Conservation (phyloP, 768 basidiomycete genomes). For the Collybia mongolica region DNA sequence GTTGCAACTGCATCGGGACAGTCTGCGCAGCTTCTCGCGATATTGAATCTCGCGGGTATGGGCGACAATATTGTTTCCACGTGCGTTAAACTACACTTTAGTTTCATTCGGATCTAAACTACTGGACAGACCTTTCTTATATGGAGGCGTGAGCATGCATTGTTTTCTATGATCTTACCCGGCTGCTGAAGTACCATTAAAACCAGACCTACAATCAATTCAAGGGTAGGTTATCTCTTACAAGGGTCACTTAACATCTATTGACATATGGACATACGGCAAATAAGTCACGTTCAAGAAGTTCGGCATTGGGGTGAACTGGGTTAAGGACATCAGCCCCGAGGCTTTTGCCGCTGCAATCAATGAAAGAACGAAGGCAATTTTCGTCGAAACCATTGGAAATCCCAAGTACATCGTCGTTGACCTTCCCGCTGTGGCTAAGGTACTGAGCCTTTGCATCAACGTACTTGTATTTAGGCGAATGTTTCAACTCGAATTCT, state of each 20-base stretch:
- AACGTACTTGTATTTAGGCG: not conserved
- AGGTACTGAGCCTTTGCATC: slow-evolving; percentile 34
- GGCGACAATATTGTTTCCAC: slow-evolving; percentile 82
- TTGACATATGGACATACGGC: slow-evolving; percentile 7
- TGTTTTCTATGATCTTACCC: not conserved
- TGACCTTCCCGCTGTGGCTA: slow-evolving; percentile 67
- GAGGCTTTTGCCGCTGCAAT: slow-evolving; percentile 64
- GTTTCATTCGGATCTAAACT: not conserved
- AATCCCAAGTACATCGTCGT: slow-evolving; percentile 73
- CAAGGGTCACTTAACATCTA: not conserved
- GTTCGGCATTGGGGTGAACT: slow-evolving; percentile 64
- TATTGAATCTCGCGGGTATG: slow-evolving; percentile 53
- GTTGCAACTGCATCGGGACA: slow-evolving; percentile 76
- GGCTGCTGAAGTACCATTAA: not conserved
- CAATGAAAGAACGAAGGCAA: slow-evolving; percentile 74
- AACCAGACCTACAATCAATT: slow-evolving; percentile 69
- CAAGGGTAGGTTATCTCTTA: slow-evolving; percentile 37
- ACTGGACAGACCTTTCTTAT: slow-evolving; percentile 51
- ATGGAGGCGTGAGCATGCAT: slow-evolving; percentile 50
- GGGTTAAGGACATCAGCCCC: slow-evolving; percentile 55
- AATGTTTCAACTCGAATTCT: not conserved
- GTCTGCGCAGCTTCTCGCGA: slow-evolving; percentile 73
- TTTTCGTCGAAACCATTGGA: slow-evolving; percentile 77
- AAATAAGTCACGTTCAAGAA: slow-evolving; percentile 61
- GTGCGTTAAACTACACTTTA: slow-evolving; percentile 31